Conservation (phyloP, 2,329 filamentous ascomycete genomes). For the Ilyonectria sp. region DNA sequence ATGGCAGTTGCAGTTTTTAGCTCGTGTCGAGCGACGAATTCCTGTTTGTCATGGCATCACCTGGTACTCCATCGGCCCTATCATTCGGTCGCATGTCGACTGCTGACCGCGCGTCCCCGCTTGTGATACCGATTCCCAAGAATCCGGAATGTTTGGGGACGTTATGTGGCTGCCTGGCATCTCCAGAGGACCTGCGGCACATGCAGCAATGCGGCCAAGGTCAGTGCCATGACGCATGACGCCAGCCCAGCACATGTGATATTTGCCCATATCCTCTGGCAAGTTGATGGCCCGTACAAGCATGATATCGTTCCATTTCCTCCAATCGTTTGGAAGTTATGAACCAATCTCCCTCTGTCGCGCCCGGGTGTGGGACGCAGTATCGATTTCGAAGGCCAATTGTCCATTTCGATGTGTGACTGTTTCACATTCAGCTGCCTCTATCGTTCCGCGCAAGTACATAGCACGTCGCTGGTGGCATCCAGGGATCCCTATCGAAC, state of each 20-base stretch:
- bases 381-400: conserved; percentile 19
- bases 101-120: conserved; percentile 31
- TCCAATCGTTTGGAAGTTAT: neutral
- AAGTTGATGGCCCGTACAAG: conserved; percentile 1
- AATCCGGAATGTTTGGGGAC: conserved; percentile 33
- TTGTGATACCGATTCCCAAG: conserved; percentile 38
- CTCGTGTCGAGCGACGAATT: conserved; percentile 17
- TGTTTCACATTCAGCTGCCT: conserved; percentile 44
- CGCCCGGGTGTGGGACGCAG: conserved; percentile 3
- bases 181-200: conserved; percentile 22
- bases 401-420: conserved; percentile 24
- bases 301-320: neutral
- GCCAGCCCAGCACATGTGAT: conserved; percentile 11
- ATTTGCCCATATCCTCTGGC: neutral
- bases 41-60: conserved; percentile 23
- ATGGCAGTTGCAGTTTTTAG: conserved; percentile 23
- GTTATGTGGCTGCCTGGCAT: conserved; percentile 33
- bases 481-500: conserved; percentile 30
- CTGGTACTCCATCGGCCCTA: conserved; percentile 33
- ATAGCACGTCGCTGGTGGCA: conserved; percentile 33
- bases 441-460: neutral
- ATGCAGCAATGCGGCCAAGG: conserved; percentile 5
- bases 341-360: conserved; percentile 5
- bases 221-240: conserved; percentile 21
- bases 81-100: conserved; percentile 32